A percentile compares a stretch with the other conserved stretches of the same genome.
phyloP scores from a whole-genome alignment of 1,284 basidiomycete species.

The Gymnopus androsaceus region DNA sequence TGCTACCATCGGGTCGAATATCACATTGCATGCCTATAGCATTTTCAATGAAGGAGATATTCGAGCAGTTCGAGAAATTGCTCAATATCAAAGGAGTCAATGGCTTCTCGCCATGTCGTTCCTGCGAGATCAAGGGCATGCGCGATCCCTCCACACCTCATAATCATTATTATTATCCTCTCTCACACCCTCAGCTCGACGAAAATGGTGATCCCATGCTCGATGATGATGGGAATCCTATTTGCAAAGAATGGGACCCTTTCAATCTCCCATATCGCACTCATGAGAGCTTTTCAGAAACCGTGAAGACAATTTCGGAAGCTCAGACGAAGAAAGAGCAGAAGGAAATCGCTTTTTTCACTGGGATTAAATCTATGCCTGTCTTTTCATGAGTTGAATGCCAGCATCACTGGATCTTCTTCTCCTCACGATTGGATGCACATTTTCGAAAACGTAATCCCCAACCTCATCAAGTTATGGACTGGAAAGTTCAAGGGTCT shows the following conservation, averaged over 20 bases:
- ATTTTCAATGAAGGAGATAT: background rate
- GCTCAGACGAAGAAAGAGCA: background rate
- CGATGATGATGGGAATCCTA: background rate
- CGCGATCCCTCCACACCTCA: background rate
- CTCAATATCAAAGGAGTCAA: background rate
- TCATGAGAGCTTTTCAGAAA: background rate
- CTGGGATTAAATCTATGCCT: slow-evolving; percentile 3
- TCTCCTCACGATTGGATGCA: slow-evolving; percentile 43
- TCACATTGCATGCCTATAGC: background rate
- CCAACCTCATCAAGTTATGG: slow-evolving; percentile 33
- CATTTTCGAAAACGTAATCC: slow-evolving; percentile 33
- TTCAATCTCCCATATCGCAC: slow-evolving; percentile 4
- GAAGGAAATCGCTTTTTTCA: background rate
- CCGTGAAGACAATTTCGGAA: background rate
- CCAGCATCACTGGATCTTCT: slow-evolving; percentile 27
- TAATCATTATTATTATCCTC: background rate
- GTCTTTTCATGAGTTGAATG: background rate
- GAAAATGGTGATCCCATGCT: background rate
- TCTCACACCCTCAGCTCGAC: background rate
- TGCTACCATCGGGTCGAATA: background rate
- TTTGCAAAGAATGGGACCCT: background rate
- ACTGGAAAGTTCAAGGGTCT: slow-evolving; percentile 30
- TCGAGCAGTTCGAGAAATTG: background rate
- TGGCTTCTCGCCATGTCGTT: background rate
- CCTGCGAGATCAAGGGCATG: background rate